A percentile compares a stretch with the other conserved stretches of the same genome.
These are phyloP conservation scores for Bipolaris victoriae DNA, from an alignment of 2,329 filamentous ascomycete species.

Conservation along the genomic window DNA sequence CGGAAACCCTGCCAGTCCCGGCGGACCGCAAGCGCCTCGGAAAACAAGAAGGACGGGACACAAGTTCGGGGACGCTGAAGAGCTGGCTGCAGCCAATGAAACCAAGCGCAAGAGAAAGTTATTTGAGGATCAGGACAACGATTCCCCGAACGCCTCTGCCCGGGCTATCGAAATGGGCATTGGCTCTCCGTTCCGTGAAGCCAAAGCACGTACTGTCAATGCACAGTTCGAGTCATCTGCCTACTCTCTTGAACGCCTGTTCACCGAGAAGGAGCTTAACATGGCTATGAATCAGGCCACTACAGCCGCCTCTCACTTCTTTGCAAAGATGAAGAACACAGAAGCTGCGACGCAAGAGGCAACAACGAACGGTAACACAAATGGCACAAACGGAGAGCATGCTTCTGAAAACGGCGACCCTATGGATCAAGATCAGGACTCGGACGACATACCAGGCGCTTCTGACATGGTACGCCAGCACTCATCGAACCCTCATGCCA, in stretches of 20 bases:
- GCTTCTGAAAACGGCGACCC: slow-evolving; percentile 45
- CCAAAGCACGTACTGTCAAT: slow-evolving; percentile 58
- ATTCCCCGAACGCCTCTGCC: slow-evolving; percentile 62
- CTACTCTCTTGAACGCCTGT: slow-evolving; percentile 68
- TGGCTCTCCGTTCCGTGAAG: slow-evolving; percentile 58
- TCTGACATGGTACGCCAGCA: slow-evolving; percentile 67
- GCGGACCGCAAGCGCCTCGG: slow-evolving; percentile 64
- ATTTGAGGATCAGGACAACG: slow-evolving; percentile 62
- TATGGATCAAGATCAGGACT: slow-evolving; percentile 48
- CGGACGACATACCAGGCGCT: slow-evolving; percentile 51
- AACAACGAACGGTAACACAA: slow-evolving; percentile 39
- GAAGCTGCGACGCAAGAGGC: slow-evolving; percentile 36
- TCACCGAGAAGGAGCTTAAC: slow-evolving; percentile 70
- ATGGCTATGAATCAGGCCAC: slow-evolving; percentile 67
- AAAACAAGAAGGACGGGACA: slow-evolving; percentile 69
- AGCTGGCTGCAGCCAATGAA: slow-evolving; percentile 57
- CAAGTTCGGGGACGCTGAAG: slow-evolving; percentile 56
- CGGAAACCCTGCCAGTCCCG: slow-evolving; percentile 67
- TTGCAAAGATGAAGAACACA: slow-evolving; percentile 59
- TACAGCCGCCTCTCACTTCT: slow-evolving; percentile 63
- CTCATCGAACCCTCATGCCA: slow-evolving; percentile 63
- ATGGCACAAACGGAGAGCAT: slow-evolving; percentile 47
- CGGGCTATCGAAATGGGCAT: slow-evolving; percentile 56
- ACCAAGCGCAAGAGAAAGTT: slow-evolving; percentile 65
- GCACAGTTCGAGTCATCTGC: slow-evolving; percentile 64